Base-by-base conservation (phyloP, 257 asterid species). In the Forsythia suspensa region DNA sequence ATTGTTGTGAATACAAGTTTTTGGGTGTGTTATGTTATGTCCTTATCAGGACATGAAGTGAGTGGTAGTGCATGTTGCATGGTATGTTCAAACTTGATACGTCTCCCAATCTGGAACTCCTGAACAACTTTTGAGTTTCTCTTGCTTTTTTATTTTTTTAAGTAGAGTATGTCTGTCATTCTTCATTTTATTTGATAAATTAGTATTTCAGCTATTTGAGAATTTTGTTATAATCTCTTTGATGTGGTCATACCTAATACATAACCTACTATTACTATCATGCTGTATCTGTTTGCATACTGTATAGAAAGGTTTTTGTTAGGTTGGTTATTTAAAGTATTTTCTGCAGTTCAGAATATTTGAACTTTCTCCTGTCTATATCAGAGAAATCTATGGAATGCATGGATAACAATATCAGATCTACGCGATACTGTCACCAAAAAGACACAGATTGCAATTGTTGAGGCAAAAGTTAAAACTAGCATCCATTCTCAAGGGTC, bases 361-460 rank as follows among this genome's bases (percentile, higher is more conserved):
- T 69, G 41, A 79, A 41, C 71, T 48, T 44, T 48, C 81, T 11
- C 61, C 69, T 80, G 61, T 80, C 36, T 59, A 7, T 59, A 69
- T 82, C 93, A 95, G 99, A 93, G 88, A 85, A 85, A 86, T 80
- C 90, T 95, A 65, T 92, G 99, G 99, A 92, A 92, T 63, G 98
- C 98, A 8, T 91, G 97, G 98, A 95, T 95, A 86, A 90, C 92
- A 79, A 93, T 93, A 82, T 95, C 98, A 69, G 94, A 93, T 83
- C 85, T 93, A 44, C 93, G 99, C 20, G 99, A 93, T 74, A 85
- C 92, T 37, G 95, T 95, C 88, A 90, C 99, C 76, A 95, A 89
- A 83, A 82, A 85, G 97, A 83, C 98, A 93, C 92, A 88, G 95
- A 85, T 86, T 95, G 86, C 99, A 95, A 86, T 79, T 95, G 92